Conservation (phyloP, 441 rosid genomes). For the Eruca vesicaria region DNA sequence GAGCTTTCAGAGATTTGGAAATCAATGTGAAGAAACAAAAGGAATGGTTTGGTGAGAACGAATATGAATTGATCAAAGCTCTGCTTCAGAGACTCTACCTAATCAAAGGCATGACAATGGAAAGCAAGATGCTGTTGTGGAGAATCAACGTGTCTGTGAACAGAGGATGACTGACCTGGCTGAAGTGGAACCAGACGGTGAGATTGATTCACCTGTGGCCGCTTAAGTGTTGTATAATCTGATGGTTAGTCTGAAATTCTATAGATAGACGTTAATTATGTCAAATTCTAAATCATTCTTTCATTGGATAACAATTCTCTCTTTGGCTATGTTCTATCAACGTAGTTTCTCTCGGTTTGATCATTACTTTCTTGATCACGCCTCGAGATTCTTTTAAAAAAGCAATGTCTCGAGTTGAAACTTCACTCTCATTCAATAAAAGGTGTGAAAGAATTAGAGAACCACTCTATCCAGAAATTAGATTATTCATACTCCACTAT, state of each 20-base stretch:
- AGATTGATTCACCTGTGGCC: neutral
- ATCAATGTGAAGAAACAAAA: constrained; percentile 2
- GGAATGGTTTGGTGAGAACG: neutral
- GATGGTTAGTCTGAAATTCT: neutral
- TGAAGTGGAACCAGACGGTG: neutral
- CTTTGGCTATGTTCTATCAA: no score
- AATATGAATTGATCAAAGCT: neutral
- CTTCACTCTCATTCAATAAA: no score
- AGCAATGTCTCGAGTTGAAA: no score
- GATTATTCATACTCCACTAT: no score
- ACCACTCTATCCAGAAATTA: no score
- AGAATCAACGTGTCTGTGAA: neutral
- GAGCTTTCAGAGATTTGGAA: constrained; percentile 15
- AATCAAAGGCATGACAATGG: constrained; percentile 3
- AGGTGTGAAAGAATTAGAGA: no score
- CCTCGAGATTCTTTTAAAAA: no score
- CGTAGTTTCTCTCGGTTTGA: no score
- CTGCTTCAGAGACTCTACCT: neutral
- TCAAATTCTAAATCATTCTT: neutral
- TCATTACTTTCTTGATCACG: no score
- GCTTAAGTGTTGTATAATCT: neutral
- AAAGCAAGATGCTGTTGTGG: constrained; percentile 16
- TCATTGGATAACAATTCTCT: no score
- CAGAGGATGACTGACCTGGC: neutral
- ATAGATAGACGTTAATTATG: neutral